These are phyloP conservation scores for Eucalyptus fibrosa DNA, from an alignment of 345 rosid genomes.

Conservation along the genomic window DNA sequence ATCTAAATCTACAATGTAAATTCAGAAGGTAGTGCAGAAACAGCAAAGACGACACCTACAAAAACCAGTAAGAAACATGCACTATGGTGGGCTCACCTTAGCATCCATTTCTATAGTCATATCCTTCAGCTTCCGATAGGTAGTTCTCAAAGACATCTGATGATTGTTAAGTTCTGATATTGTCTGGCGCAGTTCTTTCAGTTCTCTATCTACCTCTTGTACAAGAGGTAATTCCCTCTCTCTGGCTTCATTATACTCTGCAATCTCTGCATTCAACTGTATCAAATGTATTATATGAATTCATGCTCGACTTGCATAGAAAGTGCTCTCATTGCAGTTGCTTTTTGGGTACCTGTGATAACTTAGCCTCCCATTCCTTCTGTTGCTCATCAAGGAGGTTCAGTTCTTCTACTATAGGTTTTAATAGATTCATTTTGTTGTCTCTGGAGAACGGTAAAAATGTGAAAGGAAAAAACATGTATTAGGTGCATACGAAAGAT, in stretches of 20 bases:
- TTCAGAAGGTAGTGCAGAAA: background rate
- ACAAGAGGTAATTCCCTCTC: conserved; percentile 64
- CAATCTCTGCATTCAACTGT: conserved; percentile 74
- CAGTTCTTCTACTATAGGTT: conserved; percentile 44
- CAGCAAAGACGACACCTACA: background rate
- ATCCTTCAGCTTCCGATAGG: conserved; percentile 49
- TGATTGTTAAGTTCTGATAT: conserved; percentile 61
- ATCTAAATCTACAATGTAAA: background rate
- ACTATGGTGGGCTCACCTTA: conserved; percentile 20
- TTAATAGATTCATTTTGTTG: conserved; percentile 52
- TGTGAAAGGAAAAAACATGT: background rate
- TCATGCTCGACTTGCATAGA: background rate
- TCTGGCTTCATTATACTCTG: conserved; percentile 44
- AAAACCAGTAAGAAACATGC: background rate
- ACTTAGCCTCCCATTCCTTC: conserved; percentile 49
- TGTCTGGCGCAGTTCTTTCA: conserved; percentile 52
- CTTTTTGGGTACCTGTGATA: conserved; percentile 40
- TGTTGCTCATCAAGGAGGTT: conserved; percentile 56
- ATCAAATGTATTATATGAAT: background rate
- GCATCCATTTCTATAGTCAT: conserved; percentile 46
- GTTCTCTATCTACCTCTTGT: conserved; percentile 47
- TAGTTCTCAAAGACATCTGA: conserved; percentile 55
- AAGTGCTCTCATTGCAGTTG: background rate
- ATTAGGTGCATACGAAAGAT: background rate
- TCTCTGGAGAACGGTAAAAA: conserved; percentile 23